phyloP scores from a whole-genome alignment of 2,329 filamentous ascomycete genomes.

The Penicillium sp. region DNA sequence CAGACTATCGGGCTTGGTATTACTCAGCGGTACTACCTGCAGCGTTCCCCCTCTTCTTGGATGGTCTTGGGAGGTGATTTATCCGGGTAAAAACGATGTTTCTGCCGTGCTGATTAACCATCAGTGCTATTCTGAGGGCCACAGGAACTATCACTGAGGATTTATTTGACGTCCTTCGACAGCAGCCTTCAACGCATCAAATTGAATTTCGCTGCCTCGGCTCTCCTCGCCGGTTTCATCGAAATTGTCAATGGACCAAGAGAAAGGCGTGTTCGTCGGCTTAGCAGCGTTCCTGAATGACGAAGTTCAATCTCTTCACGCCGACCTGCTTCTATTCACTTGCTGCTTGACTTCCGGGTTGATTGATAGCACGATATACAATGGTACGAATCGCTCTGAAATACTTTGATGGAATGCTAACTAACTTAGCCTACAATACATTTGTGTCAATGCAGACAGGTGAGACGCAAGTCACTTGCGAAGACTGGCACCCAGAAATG shows the following conservation, averaged over 20 bases:
- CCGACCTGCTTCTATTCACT: constrained; percentile 25
- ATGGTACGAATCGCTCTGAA: constrained; percentile 13
- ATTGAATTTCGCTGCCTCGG: neutral
- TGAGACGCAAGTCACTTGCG: constrained; percentile 7
- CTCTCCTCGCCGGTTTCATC: neutral
- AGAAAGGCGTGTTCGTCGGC: constrained; percentile 2
- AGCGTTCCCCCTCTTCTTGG: neutral
- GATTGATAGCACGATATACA: constrained; percentile 32
- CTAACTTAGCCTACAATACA: constrained; percentile 39
- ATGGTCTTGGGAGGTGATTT: neutral
- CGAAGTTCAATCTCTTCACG: constrained; percentile 24
- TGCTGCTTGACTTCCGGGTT: constrained; percentile 31
- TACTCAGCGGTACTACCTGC: neutral
- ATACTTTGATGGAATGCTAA: neutral
- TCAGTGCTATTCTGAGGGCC: too few species aligned
- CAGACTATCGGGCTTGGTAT: neutral
- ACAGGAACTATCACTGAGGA: neutral
- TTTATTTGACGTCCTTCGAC: neutral
- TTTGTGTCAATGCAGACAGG: constrained; percentile 44
- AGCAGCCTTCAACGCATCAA: neutral
- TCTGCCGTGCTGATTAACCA: neutral
- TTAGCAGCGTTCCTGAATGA: constrained; percentile 16
- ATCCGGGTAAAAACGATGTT: neutral
- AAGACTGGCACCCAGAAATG: neutral
- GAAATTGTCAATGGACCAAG: neutral